These are phyloP conservation scores for Sporisorium iseilematis-ciliati DNA, from an alignment of 1,284 basidiomycete genomes.

Conservation along the genomic window DNA sequence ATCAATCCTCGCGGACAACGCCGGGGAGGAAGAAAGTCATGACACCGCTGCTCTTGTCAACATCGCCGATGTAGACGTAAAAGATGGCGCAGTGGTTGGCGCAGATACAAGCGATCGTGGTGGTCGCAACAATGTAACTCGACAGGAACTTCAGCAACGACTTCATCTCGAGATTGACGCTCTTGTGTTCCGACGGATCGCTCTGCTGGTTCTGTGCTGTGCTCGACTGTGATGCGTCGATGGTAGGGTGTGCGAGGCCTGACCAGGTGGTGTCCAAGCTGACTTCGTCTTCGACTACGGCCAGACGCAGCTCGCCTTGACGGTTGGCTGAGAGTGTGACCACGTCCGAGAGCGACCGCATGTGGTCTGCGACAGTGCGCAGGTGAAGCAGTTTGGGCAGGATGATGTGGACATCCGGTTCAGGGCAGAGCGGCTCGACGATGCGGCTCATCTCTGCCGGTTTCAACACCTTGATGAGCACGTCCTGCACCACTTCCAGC, in stretches of 20 bases:
- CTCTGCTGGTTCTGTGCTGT: conserved; percentile 27
- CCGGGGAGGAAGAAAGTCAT: conserved; percentile 62
- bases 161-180: conserved; percentile 65
- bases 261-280: conserved; percentile 67
- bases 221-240: conserved; percentile 42
- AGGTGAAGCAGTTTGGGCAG: conserved; percentile 63
- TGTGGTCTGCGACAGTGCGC: conserved; percentile 65
- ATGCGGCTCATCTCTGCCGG: conserved; percentile 63
- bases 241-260: conserved; percentile 56
- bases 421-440: conserved; percentile 67
- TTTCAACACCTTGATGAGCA: conserved; percentile 67
- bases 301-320: conserved; percentile 51
- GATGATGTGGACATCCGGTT: conserved; percentile 66
- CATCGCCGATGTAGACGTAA: conserved; percentile 69
- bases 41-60: conserved; percentile 53
- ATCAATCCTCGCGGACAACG: conserved; percentile 47
- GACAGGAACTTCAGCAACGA: conserved; percentile 66
- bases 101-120: conserved; percentile 69
- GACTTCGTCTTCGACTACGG: conserved; percentile 52
- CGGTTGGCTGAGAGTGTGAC: conserved; percentile 60
- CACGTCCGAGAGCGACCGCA: conserved; percentile 63
- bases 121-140: conserved; percentile 62
- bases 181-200: conserved; percentile 40
- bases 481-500: conserved; percentile 67
- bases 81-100: conserved; percentile 68